These are phyloP conservation scores for Pseudozyma tsukubaensis DNA, from an alignment of 1,284 basidiomycete genomes.

Conservation along the genomic window DNA sequence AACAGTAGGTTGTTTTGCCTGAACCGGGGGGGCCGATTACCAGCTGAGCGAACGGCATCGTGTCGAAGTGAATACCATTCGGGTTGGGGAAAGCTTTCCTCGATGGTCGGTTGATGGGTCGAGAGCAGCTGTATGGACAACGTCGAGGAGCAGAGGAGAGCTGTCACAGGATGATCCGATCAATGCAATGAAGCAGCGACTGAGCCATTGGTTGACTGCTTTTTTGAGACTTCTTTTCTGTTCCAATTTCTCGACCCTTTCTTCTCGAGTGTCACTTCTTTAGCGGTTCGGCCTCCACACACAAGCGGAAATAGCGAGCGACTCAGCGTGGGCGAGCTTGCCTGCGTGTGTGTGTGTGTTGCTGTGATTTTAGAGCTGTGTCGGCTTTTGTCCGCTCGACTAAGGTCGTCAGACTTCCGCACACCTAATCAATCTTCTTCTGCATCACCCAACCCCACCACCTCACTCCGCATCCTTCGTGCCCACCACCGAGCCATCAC, in stretches of 20 bases:
- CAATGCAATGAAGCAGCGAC: neutral
- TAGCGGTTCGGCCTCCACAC: constrained; percentile 3
- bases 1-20: constrained; percentile 66
- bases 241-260: constrained; percentile 8
- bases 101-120: neutral
- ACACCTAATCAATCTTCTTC: constrained; percentile 19
- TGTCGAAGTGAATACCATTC: constrained; percentile 2
- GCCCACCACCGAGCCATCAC: no score
- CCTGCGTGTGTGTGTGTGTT: neutral
- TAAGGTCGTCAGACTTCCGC: neutral
- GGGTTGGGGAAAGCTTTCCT: neutral
- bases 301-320: constrained; percentile 10
- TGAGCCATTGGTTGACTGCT: neutral
- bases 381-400: constrained; percentile 8
- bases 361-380: constrained; percentile 30
- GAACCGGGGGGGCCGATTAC: constrained; percentile 64
- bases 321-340: constrained; percentile 18
- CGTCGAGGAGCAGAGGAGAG: neutral
- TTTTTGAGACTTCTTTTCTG: constrained; percentile 8
- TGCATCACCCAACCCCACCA: neutral
- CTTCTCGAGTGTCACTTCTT: constrained; percentile 4
- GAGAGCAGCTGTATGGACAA: neutral
- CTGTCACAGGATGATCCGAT: neutral
- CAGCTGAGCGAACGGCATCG: constrained; percentile 57
- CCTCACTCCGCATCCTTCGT: no score